Evolutionary conservation across 2,329 filamentous ascomycete genomes (phyloP), one percentile per base, ranked within the genome.

Genomic region (Neofusicoccum parvum): DNA sequence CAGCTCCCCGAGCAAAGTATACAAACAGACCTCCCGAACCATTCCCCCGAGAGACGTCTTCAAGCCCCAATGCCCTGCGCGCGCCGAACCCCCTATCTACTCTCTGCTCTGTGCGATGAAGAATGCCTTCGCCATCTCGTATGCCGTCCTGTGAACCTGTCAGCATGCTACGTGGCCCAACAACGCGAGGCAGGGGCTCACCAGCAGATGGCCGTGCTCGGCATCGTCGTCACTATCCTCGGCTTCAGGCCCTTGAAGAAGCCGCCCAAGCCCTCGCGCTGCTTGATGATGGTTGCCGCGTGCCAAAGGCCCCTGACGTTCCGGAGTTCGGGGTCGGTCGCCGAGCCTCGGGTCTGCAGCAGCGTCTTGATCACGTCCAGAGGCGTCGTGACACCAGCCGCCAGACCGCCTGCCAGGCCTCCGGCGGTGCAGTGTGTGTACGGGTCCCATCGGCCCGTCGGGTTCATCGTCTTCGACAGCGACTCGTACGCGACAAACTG

Each of bases 191-290:
- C 32, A 39, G 34, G n/a, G 15, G 79, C 84, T 74, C 77, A 95
- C 95, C 95, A 99, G 85, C 95, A 99, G 75, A 99, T 99, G n/a
- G 95, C 95, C 39, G 95, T 99, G 81, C 94, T 97, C 20, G 95
- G 95, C 91, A 98, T 98, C 1, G 95, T 97, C 11, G 94, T 97
- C 68, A 99, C 89, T 54, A 99, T 90, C 73, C 95, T 86, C 53
- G 95, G 95, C 72, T 91, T 89, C 75, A 97, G 87, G 49, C 95
- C 95, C 76, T 96, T 94, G 81, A 97, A 94, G 80, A 98, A 99
- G 3, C 95, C 95, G 65, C 83, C 84, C 73, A 91, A 85, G 41
- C 95, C 95, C 75, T 96, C 94, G 74, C 94, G 88, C 72, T 87
- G 86, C 77, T 93, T 91, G 69, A 97, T 88, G 66, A 97, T 88